Base-by-base conservation (phyloP, 2,329 filamentous ascomycete genomes). In the Fulvia fulva region DNA sequence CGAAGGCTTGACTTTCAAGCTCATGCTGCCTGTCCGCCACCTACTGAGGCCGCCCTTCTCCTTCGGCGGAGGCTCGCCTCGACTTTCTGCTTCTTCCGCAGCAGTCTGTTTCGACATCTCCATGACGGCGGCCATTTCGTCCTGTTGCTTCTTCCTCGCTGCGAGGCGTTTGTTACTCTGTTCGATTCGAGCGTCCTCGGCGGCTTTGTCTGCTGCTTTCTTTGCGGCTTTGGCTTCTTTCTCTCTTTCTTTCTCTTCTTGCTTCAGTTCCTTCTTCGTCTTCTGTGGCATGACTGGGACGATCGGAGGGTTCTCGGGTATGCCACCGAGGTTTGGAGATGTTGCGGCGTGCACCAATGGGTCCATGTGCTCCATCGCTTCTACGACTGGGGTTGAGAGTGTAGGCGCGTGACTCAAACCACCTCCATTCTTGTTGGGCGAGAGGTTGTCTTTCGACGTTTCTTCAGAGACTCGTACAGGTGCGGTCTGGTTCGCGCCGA, bases 1-100 rank as follows among this genome's bases (percentile, higher is more conserved):
- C 21, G 21, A 50, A 65, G 89, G 88, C 73, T 88, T 90, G 62
- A 87, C 84, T 51, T 89, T 84, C 77, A 96, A 82, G 63, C 89
- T 91, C 77, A 90, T 93, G 72, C 87, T 90, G 9, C 85, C 85
- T 11, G 63, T 64, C 65, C 86, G 83, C 63, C 89, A 86, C 46
- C 89, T 81, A 67, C 84, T 85, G 44, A 94, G 76, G 28, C 78
- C 74, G 7, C 77, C 63, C n/a, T 55, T 55, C 43, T 70, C 70
- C 41, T 63, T 56, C 47, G 61, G 64, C 37, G 55, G 56, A 37
- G 56, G 58, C 2, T 68, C 63, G 16, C 62, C 67, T 49, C 66
- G 60, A 23, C 59, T 63, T 57, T 65, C 80, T n/a, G 62, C 68
- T 68, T 80, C 83, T 34, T 87, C 82, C 1, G 77, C 80, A 9